Evolutionary conservation across 2,329 filamentous ascomycete species (phyloP), one percentile per base, ranked within the genome.

Genomic region (Penicillium sp.): DNA sequence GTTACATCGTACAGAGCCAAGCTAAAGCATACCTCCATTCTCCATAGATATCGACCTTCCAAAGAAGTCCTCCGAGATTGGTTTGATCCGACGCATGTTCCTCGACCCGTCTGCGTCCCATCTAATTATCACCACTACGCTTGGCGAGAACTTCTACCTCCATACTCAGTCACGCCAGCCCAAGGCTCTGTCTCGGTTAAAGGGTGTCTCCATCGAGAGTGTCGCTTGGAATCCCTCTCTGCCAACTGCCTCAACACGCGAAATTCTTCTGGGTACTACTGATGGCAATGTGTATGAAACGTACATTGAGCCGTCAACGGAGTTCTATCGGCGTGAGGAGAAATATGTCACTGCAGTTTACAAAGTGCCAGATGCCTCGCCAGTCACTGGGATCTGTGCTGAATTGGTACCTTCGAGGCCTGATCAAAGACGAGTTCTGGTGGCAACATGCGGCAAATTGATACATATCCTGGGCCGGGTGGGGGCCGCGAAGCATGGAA

Each of bases 41-140:
- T 58, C n/a, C 16, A 54, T 69, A 96, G 94, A 99, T 77, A 96
- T 99, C 75, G 95, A 99, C 75, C 86, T 99, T 7, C 95, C 95
- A 39, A 96, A 96, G 80, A 95, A 94, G 70, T 87, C 91, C 16
- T 89, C 91, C 39, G 94, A 99, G 75, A 86, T 95, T 60, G 95
- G 95, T 66, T 85, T 96, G 54, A 98, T 99, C 71, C 89, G 90
- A 67, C 91, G 90, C 80, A 92, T 99, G 85, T 99, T 99, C 79
- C 89, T 99, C 71, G 95, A 99, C 72, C 94, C 95, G 31, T 96
- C 94, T 11, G 95, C 95, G 31, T 97, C 92, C 6, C 95, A 99
- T 78, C 82, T 99, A 31, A 86, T 99, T 64, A 87, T 99, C 66
- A 92, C 90, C 73, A 99, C 95, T 3, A 89, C 92, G 5, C 85